Conservation (phyloP, 1,284 basidiomycete species). For the Puccinia novopanici region DNA sequence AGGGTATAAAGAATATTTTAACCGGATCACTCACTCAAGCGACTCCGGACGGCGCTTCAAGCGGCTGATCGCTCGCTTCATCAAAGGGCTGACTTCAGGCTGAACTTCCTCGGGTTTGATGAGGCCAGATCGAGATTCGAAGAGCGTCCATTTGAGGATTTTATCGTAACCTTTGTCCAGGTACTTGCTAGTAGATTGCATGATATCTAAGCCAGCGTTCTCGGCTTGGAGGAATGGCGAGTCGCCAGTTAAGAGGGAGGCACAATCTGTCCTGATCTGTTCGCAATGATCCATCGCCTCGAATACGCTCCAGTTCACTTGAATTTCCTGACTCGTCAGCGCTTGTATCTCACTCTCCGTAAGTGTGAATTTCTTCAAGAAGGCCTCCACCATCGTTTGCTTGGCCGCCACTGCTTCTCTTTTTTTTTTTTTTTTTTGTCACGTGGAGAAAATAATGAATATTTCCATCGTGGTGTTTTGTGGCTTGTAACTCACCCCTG, state of each 20-base stretch:
- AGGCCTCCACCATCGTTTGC: constrained; percentile 74
- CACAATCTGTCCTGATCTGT: constrained; percentile 77
- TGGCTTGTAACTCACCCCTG: constrained; percentile 76
- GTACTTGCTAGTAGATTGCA: constrained; percentile 75
- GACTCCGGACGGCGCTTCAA: constrained; percentile 70
- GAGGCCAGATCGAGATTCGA: constrained; percentile 72
- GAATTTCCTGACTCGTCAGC: constrained; percentile 75
- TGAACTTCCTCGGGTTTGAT: constrained; percentile 72
- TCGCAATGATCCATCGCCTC: constrained; percentile 82
- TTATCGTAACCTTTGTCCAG: constrained; percentile 89
- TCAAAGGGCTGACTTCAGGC: constrained; percentile 72
- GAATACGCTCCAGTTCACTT: constrained; percentile 74
- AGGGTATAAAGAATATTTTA: not conserved
- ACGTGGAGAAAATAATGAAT: too few relatives aligned
- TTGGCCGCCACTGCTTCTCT: constrained; percentile 65
- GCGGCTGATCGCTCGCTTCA: constrained; percentile 74
- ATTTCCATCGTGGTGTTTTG: too few relatives aligned
- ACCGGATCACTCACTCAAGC: constrained; percentile 65
- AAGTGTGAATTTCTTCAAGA: constrained; percentile 83
- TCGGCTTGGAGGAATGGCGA: constrained; percentile 57
- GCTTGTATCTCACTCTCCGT: constrained; percentile 71
- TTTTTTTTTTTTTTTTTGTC: too few relatives aligned
- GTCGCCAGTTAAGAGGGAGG: constrained; percentile 83
- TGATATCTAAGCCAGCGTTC: constrained; percentile 71
- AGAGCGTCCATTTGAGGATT: constrained; percentile 78